Percentiles rank a stretch among this genome's conserved stretches.
Evolutionary conservation across 768 basidiomycete species (phyloP).

Genomic region (Russula lepida): DNA sequence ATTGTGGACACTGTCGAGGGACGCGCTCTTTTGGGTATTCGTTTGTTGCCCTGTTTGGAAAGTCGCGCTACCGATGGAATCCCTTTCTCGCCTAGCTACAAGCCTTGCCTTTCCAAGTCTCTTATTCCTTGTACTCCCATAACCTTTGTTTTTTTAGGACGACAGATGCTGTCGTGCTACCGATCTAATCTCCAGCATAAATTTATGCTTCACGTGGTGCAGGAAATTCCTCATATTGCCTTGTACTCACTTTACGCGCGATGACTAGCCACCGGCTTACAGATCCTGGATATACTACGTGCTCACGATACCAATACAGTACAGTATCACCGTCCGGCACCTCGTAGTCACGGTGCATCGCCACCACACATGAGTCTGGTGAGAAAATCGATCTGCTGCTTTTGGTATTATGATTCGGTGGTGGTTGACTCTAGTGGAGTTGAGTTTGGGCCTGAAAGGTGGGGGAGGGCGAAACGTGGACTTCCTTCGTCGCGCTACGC

Average conservation of each 20-base stretch:
- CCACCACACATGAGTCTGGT: not conserved
- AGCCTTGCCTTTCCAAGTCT: slow-evolving; percentile 16
- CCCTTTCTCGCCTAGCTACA: slow-evolving; percentile 2
- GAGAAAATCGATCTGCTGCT: not conserved
- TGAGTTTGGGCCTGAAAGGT: slow-evolving; percentile 9
- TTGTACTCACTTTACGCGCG: not conserved
- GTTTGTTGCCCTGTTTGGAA: slow-evolving; percentile 20
- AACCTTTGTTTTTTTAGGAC: slow-evolving; percentile 1
- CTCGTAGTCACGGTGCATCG: not conserved
- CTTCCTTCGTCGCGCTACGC: not conserved
- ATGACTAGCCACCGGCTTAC: not conserved
- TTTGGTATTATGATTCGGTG: not conserved
- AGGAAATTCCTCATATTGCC: not conserved
- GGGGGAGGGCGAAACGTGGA: not conserved
- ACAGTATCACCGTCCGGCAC: not conserved
- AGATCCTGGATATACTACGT: not conserved
- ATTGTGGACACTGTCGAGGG: not conserved
- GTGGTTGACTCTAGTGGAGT: not conserved
- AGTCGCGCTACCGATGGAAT: not conserved
- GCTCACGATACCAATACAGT: not conserved
- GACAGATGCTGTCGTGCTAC: not conserved
- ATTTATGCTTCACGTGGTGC: not conserved
- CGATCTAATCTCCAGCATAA: not conserved
- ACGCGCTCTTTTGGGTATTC: slow-evolving; percentile 16
- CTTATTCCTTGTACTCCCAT: slow-evolving; percentile 7